phyloP scores from a whole-genome alignment of 2,329 filamentous ascomycete genomes.

The Colletotrichum sansevieriae region DNA sequence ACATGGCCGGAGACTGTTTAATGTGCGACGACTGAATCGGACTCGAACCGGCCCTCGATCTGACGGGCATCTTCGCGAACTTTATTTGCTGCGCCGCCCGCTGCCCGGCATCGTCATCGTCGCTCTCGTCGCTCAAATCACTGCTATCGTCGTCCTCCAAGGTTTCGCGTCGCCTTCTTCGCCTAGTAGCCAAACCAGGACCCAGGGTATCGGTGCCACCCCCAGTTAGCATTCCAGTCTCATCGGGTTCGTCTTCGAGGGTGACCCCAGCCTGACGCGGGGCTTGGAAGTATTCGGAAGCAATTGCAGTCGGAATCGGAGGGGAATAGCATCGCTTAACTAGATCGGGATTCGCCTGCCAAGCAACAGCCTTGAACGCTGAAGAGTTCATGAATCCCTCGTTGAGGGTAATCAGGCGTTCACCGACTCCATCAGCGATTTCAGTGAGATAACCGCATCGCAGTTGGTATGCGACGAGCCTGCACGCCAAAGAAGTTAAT shows the following conservation, averaged over 20 bases:
- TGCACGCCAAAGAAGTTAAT: slow-evolving; percentile 50
- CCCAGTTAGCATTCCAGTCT: slow-evolving; percentile 78
- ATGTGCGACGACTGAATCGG: slow-evolving; percentile 79
- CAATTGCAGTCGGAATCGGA: slow-evolving; percentile 85
- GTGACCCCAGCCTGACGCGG: slow-evolving; percentile 73
- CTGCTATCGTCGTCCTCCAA: slow-evolving; percentile 89
- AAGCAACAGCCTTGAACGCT: slow-evolving; percentile 86
- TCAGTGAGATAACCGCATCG: slow-evolving; percentile 84
- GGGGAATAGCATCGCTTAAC: slow-evolving; percentile 88
- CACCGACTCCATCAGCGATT: slow-evolving; percentile 86
- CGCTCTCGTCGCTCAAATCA: slow-evolving; percentile 86
- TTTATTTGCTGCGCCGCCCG: slow-evolving; percentile 89
- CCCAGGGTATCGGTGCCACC: slow-evolving; percentile 77
- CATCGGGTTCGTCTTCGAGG: slow-evolving; percentile 78
- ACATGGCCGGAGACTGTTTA: slow-evolving; percentile 64
- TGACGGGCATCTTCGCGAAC: slow-evolving; percentile 94
- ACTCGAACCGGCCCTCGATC: slow-evolving; percentile 88
- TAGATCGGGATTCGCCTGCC: slow-evolving; percentile 79
- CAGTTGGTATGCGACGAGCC: slow-evolving; percentile 85
- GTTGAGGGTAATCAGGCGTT: slow-evolving; percentile 85
- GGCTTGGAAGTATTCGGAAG: slow-evolving; percentile 86
- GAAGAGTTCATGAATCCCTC: slow-evolving; percentile 83
- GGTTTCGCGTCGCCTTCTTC: slow-evolving; percentile 76
- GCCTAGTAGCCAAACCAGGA: slow-evolving; percentile 74
- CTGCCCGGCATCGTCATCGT: slow-evolving; percentile 76